Evolutionary conservation across 345 rosid genomes (phyloP).

Genomic region (Eucalyptus victrix): DNA sequence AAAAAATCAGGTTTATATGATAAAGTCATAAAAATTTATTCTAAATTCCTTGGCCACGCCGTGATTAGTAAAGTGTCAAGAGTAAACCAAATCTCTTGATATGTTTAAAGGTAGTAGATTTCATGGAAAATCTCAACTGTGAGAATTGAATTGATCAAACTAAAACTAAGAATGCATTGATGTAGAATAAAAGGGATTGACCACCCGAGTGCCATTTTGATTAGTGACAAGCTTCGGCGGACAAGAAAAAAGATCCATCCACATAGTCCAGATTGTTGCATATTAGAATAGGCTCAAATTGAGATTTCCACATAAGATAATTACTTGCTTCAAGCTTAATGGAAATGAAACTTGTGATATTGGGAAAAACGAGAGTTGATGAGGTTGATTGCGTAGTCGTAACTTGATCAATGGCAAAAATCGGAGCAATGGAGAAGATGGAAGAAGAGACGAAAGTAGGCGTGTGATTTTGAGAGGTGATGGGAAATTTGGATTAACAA

Average conservation of each 20-base stretch:
- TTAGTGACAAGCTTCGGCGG: fast-evolving
- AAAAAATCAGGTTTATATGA: too few relatives aligned
- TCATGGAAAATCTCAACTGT: not conserved
- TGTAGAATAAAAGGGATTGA: not conserved
- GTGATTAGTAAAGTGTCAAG: too few relatives aligned
- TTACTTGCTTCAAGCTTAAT: not conserved
- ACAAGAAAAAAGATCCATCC: not conserved
- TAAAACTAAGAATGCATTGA: too few relatives aligned
- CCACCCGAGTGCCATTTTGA: not conserved
- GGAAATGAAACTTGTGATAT: too few relatives aligned
- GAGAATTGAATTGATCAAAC: not conserved
- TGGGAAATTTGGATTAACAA: not conserved
- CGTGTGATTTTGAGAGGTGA: fast-evolving
- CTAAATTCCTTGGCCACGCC: fast-evolving
- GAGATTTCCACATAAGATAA: not conserved
- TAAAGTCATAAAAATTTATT: too few relatives aligned
- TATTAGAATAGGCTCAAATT: not conserved
- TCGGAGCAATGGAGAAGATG: not conserved
- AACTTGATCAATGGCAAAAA: not conserved
- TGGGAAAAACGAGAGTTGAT: not conserved
- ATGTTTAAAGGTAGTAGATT: not conserved
- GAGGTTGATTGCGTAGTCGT: not conserved
- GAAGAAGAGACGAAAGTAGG: not conserved
- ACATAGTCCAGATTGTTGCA: not conserved
- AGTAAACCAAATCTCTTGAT: not conserved